Evolutionary conservation across 345 rosid genomes (phyloP).

Genomic region (Brassica rapa): DNA sequence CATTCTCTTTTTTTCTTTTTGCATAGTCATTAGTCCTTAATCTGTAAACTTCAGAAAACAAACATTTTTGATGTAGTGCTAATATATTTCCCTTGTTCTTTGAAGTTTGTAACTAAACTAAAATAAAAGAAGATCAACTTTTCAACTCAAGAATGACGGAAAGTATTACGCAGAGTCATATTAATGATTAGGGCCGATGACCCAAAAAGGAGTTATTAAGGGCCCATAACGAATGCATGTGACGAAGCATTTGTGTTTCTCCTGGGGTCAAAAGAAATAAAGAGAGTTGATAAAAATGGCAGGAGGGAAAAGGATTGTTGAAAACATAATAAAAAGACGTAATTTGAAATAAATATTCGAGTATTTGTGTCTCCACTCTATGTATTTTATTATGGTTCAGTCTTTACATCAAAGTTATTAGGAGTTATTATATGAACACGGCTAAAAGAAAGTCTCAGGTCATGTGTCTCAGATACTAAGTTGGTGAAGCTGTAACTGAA

Average conservation of each 20-base stretch:
- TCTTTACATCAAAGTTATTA: background rate
- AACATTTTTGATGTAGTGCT: background rate
- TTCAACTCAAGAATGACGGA: slow-evolving; percentile 6
- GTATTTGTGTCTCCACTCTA: background rate
- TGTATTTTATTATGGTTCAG: background rate
- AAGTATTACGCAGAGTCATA: slow-evolving; percentile 8
- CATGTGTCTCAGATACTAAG: too few species aligned
- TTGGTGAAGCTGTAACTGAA: background rate
- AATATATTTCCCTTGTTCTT: background rate
- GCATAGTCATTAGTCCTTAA: background rate
- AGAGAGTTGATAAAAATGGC: background rate
- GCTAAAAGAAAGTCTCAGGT: too few species aligned
- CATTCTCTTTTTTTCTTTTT: slow-evolving; percentile 7
- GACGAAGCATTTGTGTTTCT: background rate
- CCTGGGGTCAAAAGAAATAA: background rate
- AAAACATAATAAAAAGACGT: background rate
- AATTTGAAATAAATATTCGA: background rate
- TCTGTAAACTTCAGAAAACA: background rate
- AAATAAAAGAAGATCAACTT: slow-evolving; percentile 7
- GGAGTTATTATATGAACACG: too few species aligned
- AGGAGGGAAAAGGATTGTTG: background rate
- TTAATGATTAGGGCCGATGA: slow-evolving; percentile 3
- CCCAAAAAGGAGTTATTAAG: background rate
- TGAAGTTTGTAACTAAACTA: background rate
- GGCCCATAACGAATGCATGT: background rate